A percentile compares a stretch with the other conserved stretches of the same genome.
phyloP scores from a whole-genome alignment of 106 monocot genomes.

The Platanthera guangdongensis region DNA sequence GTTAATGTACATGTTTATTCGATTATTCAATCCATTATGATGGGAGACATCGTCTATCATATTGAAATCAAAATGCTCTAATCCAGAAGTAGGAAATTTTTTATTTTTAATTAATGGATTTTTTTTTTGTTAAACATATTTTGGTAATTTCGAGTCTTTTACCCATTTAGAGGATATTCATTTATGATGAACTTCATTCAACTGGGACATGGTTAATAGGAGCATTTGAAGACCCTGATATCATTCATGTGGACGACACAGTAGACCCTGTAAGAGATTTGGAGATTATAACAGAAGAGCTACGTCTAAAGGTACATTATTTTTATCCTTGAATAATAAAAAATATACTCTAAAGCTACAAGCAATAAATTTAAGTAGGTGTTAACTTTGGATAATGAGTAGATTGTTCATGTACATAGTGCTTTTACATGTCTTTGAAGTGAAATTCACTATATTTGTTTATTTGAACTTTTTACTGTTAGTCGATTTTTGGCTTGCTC shows the following conservation, averaged over 20 bases:
- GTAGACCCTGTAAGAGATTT: slow-evolving; percentile 97
- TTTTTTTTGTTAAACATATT: background rate
- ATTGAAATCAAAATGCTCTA: background rate
- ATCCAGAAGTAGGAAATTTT: background rate
- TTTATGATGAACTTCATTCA: background rate
- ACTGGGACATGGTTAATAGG: slow-evolving; percentile 30
- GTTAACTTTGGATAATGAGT: background rate
- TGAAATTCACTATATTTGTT: background rate
- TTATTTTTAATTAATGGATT: no score
- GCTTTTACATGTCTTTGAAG: background rate
- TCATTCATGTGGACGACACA: slow-evolving; percentile 91
- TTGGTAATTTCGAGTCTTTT: background rate
- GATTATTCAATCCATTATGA: background rate
- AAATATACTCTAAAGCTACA: background rate
- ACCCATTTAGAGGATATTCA: background rate
- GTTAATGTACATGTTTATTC: background rate
- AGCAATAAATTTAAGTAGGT: background rate
- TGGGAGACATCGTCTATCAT: background rate
- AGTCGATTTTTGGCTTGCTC: background rate
- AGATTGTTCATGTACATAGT: background rate
- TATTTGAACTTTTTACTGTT: background rate
- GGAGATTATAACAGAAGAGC: slow-evolving; percentile 74
- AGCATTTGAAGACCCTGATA: slow-evolving; percentile 97
- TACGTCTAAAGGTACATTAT: slow-evolving; percentile 72
- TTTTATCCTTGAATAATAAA: background rate